phyloP scores from a whole-genome alignment of 495 filamentous ascomycete genomes.

The Annulohypoxylon nitens region DNA sequence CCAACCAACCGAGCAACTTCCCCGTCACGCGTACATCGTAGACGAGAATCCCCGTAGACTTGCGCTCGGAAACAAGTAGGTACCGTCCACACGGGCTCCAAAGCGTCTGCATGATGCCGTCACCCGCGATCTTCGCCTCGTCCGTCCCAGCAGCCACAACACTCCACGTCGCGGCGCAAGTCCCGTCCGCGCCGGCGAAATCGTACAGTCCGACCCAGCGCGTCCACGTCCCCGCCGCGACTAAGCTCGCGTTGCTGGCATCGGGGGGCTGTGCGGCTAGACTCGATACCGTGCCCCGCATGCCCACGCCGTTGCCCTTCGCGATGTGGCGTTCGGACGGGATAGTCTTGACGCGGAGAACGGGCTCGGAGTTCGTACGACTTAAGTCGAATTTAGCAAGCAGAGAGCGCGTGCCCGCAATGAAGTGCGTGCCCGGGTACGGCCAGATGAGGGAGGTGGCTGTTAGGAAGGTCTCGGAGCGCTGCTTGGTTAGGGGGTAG shows the following conservation, averaged over 20 bases:
- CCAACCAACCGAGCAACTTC: conserved; percentile 75
- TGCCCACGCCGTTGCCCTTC: conserved; percentile 78
- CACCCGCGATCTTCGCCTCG: conserved; percentile 63
- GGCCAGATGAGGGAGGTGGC: conserved; percentile 81
- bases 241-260: conserved; percentile 57
- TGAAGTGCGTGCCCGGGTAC: conserved; percentile 68
- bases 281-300: conserved; percentile 85
- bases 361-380: conserved; percentile 70
- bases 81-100: conserved; percentile 93
- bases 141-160: conserved; percentile 57
- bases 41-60: conserved; percentile 76
- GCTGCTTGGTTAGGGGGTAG: conserved; percentile 78
- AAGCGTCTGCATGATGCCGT: conserved; percentile 77
- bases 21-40: conserved; percentile 87
- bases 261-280: conserved; percentile 60
- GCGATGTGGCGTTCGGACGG: conserved; percentile 78
- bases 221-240: conserved; percentile 88
- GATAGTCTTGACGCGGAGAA: conserved; percentile 75
- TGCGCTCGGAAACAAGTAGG: conserved; percentile 87
- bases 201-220: conserved; percentile 83
- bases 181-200: conserved; percentile 68
- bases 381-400: conserved; percentile 84
- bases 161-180: conserved; percentile 76
- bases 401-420: conserved; percentile 79
- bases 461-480: conserved; percentile 83